These are phyloP conservation scores for Claviceps cyperi DNA, from an alignment of 2,329 filamentous ascomycete genomes.

Conservation along the genomic window DNA sequence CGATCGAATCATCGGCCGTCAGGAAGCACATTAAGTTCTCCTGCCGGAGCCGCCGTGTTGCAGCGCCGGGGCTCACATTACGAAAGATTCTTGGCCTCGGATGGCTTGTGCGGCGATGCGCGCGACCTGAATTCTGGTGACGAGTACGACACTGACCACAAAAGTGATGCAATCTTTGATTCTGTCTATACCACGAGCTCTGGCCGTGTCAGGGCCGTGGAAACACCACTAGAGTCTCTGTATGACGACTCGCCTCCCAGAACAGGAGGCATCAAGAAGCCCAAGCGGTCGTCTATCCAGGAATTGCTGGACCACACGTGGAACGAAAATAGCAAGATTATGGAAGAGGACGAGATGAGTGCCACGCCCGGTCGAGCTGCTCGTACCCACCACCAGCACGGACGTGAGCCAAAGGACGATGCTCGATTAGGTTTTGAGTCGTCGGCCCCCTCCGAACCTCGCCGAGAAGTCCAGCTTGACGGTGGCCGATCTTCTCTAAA, in stretches of 20 bases:
- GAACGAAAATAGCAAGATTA: constrained; percentile 41
- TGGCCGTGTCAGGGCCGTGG: constrained; percentile 47
- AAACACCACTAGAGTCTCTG: constrained; percentile 63
- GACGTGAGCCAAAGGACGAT: constrained; percentile 2
- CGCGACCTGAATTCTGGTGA: constrained; percentile 53
- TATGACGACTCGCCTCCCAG: constrained; percentile 65
- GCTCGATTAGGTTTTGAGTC: background rate
- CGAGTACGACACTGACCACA: constrained; percentile 65
- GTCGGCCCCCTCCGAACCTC: background rate
- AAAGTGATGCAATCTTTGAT: constrained; percentile 65
- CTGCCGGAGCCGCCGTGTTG: constrained; percentile 23
- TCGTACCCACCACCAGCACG: constrained; percentile 8
- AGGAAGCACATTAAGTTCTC: constrained; percentile 27
- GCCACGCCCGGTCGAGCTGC: constrained; percentile 34
- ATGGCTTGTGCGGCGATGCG: constrained; percentile 55
- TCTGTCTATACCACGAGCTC: constrained; percentile 60
- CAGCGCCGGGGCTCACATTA: constrained; percentile 19
- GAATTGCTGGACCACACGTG: constrained; percentile 42
- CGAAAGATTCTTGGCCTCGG: constrained; percentile 41
- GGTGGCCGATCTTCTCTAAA: constrained; percentile 41
- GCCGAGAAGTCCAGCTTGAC: constrained; percentile 15
- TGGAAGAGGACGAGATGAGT: constrained; percentile 46
- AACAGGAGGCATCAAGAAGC: constrained; percentile 36
- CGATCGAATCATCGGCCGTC: constrained; percentile 27
- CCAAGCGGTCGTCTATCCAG: constrained; percentile 43